phyloP scores from a whole-genome alignment of 352 stramenopile species.

The Phytophthora multivora region DNA sequence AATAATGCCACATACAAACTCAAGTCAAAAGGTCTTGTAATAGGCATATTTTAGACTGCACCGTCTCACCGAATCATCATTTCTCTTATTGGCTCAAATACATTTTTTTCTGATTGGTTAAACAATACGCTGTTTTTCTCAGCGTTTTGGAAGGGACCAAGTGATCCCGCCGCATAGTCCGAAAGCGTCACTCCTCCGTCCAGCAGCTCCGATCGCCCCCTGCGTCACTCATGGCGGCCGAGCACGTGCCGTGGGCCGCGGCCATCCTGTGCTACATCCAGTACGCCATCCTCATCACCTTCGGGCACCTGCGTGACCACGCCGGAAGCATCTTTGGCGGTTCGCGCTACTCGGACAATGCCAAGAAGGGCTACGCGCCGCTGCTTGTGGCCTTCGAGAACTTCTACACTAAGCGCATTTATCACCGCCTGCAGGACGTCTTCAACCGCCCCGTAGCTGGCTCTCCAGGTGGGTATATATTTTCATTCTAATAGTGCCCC shows the following conservation, averaged over 20 bases:
- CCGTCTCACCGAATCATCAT: too few relatives aligned
- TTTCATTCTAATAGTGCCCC: background rate
- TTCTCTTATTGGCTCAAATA: too few relatives aligned
- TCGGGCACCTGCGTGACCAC: slow-evolving; percentile 81
- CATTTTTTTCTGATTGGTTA: too few relatives aligned
- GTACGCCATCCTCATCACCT: slow-evolving; percentile 80
- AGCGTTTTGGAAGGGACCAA: background rate
- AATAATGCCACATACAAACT: too few relatives aligned
- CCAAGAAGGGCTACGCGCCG: slow-evolving; percentile 85
- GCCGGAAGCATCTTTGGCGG: slow-evolving; percentile 66
- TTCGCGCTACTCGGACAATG: slow-evolving; percentile 69
- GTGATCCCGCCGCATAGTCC: slow-evolving; percentile 19
- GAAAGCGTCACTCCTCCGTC: slow-evolving; percentile 9
- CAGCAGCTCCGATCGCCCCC: background rate
- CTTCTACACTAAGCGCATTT: slow-evolving; percentile 98
- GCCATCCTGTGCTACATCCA: slow-evolving; percentile 87
- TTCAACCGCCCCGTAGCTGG: slow-evolving; percentile 83
- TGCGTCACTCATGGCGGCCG: slow-evolving; percentile 41
- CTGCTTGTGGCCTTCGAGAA: slow-evolving; percentile 97
- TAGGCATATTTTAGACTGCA: too few relatives aligned
- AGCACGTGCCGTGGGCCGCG: slow-evolving; percentile 67
- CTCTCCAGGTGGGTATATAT: slow-evolving; percentile 42
- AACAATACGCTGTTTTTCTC: slow-evolving; percentile 25
- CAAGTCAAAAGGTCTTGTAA: too few relatives aligned
- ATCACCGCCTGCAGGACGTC: slow-evolving; percentile 95